phyloP scores from a whole-genome alignment of 495 filamentous ascomycete species.

The Penicillium roqueforti region DNA sequence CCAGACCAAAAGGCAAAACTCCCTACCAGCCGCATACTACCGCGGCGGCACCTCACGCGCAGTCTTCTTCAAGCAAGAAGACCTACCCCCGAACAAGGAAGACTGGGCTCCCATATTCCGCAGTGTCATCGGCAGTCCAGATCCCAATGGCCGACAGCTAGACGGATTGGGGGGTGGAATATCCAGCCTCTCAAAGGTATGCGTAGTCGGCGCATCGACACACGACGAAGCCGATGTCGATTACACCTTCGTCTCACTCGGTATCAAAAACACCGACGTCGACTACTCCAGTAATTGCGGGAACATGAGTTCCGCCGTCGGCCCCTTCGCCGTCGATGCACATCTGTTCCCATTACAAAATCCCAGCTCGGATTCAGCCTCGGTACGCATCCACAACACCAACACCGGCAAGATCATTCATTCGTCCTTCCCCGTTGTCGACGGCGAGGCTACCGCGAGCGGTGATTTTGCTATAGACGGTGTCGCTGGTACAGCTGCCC shows the following conservation, averaged over 20 bases:
- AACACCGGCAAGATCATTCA: constrained; percentile 50
- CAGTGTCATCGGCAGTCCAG: constrained; percentile 62
- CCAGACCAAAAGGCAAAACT: constrained; percentile 25
- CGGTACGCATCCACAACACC: constrained; percentile 51
- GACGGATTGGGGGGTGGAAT: constrained; percentile 70
- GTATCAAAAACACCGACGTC: constrained; percentile 52
- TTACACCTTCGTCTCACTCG: constrained; percentile 68
- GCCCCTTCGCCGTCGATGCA: constrained; percentile 59
- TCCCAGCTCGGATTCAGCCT: constrained; percentile 10
- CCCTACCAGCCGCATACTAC: constrained; percentile 62
- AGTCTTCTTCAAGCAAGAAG: constrained; percentile 52
- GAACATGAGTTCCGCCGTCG: constrained; percentile 66
- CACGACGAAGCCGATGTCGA: constrained; percentile 59
- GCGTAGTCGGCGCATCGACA: constrained; percentile 51
- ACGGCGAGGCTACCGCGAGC: constrained; percentile 43
- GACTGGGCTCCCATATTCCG: constrained; percentile 59
- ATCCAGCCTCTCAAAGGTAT: constrained; percentile 66
- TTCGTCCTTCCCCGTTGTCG: constrained; percentile 45
- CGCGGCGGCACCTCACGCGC: constrained; percentile 71
- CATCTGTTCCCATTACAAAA: constrained; percentile 33
- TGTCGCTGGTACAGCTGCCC: constrained; percentile 55
- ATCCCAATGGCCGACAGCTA: constrained; percentile 64
- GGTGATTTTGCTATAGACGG: constrained; percentile 66
- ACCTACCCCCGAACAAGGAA: constrained; percentile 45
- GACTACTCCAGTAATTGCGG: constrained; percentile 71